Base-by-base conservation (phyloP, 768 basidiomycete species). In the Boletus subparvulus region DNA sequence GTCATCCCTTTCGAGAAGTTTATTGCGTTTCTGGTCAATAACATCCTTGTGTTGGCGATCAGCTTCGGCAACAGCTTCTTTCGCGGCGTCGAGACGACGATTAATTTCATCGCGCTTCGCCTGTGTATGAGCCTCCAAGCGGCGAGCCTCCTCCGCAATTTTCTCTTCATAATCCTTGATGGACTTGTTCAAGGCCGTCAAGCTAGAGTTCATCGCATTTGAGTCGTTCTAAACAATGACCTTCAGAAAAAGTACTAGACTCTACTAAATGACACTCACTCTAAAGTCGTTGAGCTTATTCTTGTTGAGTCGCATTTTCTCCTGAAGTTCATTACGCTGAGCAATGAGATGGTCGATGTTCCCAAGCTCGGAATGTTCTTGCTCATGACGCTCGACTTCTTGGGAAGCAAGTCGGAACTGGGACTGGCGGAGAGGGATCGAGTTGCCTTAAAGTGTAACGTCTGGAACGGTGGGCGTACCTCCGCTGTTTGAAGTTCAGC, bases 21-120 rank as follows among this genome's bases (percentile, higher is more conserved):
- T 65, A 3, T 73, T 65, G 11, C 66, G 68, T 54, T 77, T 76
- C 47, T 76, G 68, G 2, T 66, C 65, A 2, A 67, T 63, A 41
- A 79, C 62, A 1, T 67, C 63, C 24, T 66, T 69, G 17, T 61
- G 62, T 42, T 47, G 60, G 56, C 64, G 60, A 52, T 87, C 80
- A 14, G 77, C 74, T 12, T 65, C 66, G 1, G 59, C 53, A 17
- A 83, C 72, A 5, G 66, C 70, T 6, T 72, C 68, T 47, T 76
- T 78, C 17, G 81, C 80, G 12, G 68, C 67, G 0, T 80, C 74
- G 13, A 92, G 74, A 64, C 81, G 78, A 21, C 72, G 71, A 44
- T 82, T 78, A 5, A 77, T 77, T 60, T 83, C 80, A 33, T 88
- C 83, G 17, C 82, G 84, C 64, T 85, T 86, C 13, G 74, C 81